Evolutionary conservation across 176 grass and related monocot genomes (phyloP).

Genomic region (Cocos nucifera): DNA sequence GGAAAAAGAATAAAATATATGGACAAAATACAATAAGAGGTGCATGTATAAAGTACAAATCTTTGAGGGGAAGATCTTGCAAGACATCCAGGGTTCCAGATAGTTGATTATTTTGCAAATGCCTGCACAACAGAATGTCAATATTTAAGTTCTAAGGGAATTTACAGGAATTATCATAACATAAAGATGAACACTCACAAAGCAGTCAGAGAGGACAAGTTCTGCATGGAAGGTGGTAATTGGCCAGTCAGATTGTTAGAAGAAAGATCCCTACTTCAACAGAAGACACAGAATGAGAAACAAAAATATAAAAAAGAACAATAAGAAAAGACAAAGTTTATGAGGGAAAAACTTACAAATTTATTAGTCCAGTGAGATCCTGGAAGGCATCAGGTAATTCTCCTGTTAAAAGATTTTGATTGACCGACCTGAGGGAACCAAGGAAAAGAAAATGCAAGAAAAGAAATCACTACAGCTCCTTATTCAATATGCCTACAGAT

Average conservation of each 20-base stretch:
- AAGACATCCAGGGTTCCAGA: conserved; percentile 67
- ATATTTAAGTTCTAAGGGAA: neutral
- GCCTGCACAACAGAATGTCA: conserved; percentile 40
- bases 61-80: conserved; percentile 80
- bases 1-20: no score
- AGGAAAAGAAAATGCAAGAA: neutral
- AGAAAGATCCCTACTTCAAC: conserved; percentile 38
- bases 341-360: conserved; percentile 3
- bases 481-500: neutral
- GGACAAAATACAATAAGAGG: conserved; percentile 4
- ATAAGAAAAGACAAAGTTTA: neutral
- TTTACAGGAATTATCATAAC: neutral
- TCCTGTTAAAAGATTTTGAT: conserved; percentile 16
- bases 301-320: conserved; percentile 1
- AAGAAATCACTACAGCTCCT: neutral
- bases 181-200: conserved; percentile 23
- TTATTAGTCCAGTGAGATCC: conserved; percentile 11
- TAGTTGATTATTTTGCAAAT: conserved; percentile 70
- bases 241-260: conserved; percentile 28
- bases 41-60: conserved; percentile 57
- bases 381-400: conserved; percentile 19
- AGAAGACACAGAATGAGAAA: neutral
- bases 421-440: conserved; percentile 9
- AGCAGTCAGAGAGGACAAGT: conserved; percentile 32
- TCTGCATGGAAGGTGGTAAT: conserved; percentile 33